phyloP scores from a whole-genome alignment of 768 basidiomycete species.

The Roridomyces roridus region DNA sequence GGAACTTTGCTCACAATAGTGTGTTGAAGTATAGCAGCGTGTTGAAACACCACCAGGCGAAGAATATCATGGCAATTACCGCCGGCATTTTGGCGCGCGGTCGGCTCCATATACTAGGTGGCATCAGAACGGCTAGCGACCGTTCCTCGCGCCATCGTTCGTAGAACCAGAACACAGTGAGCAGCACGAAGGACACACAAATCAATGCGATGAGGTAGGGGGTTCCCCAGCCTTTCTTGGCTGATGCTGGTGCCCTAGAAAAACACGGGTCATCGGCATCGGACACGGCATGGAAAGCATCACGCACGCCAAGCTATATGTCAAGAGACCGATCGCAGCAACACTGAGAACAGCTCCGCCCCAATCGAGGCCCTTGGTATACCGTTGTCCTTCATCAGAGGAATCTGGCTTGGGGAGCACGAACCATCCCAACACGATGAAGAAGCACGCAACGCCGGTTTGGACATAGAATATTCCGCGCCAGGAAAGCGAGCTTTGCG shows the following conservation, averaged over 20 bases:
- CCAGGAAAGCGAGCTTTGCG: neutral
- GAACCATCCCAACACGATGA: neutral
- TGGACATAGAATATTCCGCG: conserved; percentile 5
- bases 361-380: conserved; percentile 37
- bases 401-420: neutral
- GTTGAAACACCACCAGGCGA: conserved; percentile 34
- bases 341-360: conserved; percentile 34
- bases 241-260: conserved; percentile 31
- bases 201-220: conserved; percentile 29
- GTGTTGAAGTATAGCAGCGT: conserved; percentile 33
- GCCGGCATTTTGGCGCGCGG: conserved; percentile 32
- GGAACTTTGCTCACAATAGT: conserved; percentile 27
- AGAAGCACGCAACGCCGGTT: neutral
- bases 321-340: conserved; percentile 32
- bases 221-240: conserved; percentile 33
- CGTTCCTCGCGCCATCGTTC: conserved; percentile 2
- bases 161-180: neutral
- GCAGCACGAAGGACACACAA: neutral
- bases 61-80: conserved; percentile 29
- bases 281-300: neutral
- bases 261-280: neutral
- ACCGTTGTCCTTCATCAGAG: conserved; percentile 19
- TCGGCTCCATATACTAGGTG: conserved; percentile 33
- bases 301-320: conserved; percentile 35
- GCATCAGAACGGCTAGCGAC: conserved; percentile 29